Base-by-base conservation (phyloP, 495 filamentous ascomycete genomes). In the Haplographium delicatum region DNA sequence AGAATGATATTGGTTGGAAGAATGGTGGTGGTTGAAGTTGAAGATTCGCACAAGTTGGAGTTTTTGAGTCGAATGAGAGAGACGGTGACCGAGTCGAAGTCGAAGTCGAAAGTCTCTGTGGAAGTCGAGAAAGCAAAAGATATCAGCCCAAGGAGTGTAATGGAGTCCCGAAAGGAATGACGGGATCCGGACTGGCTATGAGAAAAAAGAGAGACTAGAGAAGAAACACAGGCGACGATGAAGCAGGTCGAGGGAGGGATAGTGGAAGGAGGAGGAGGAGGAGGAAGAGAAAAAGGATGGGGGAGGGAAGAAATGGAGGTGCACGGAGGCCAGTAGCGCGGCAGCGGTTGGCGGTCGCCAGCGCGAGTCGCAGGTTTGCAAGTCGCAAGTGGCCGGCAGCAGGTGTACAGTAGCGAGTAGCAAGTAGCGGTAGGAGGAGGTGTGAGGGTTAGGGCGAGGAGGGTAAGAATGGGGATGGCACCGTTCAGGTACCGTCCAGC, bases 61-160 rank as follows among this genome's bases (percentile, higher is more conserved):
- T n/a, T n/a, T n/a, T n/a, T 51, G 30, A 23, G 15, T 52, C 35
- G 47, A 51, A 51, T 34, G 47, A 51, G 47, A 40, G 54, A 42
- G n/a, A n/a, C n/a, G n/a, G n/a, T n/a, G n/a, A n/a, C n/a, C n/a
- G n/a, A n/a, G n/a, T n/a, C n/a, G n/a, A 35, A 30, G 47, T 35
- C 47, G 33, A 41, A 31, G 41, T 24, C 16, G 30, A 40, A 22
- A 19, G 40, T 28, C 18, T 33, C 27, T 28, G 25, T 24, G 42
- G 16, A 24, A 27, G 42, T 44, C 42, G 25, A 44, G 13, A 3
- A 19, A 26, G 42, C 46, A 50, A n/a, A n/a, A n/a, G n/a, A n/a
- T n/a, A n/a, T n/a, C 50, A 51, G 54, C 58, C 54, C 45, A 61
- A 61, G 49, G 58, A 61, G 58, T 51, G 58, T 56, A 60, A 56